Conservation (phyloP, 805 yeast genomes). For the Brettanomyces bruxellensis region DNA sequence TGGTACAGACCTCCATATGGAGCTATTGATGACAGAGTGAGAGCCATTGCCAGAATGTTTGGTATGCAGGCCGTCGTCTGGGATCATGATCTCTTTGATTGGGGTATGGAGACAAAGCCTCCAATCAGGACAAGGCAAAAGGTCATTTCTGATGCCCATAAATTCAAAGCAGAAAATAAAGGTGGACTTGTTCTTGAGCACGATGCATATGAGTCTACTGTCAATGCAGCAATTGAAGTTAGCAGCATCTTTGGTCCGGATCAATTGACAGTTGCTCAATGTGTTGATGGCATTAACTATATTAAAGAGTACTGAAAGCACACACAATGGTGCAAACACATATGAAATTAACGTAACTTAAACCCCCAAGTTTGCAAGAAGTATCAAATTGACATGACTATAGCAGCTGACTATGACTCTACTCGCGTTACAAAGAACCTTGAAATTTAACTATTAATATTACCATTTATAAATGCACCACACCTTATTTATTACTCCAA, state of each 20-base stretch:
- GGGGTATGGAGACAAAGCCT: conserved; percentile 57
- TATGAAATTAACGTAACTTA: background rate
- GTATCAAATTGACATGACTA: too few relatives aligned
- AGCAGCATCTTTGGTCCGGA: conserved; percentile 43
- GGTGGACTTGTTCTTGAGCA: conserved; percentile 80
- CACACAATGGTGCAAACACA: background rate
- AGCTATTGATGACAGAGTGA: conserved; percentile 79
- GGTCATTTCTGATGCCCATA: conserved; percentile 45
- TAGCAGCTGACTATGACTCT: background rate
- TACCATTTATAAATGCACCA: background rate
- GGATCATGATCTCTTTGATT: conserved; percentile 89
- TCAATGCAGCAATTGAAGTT: conserved; percentile 56
- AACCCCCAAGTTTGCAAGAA: background rate
- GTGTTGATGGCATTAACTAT: conserved; percentile 61
- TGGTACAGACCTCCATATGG: conserved; percentile 98
- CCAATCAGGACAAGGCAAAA: conserved; percentile 36
- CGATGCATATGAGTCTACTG: conserved; percentile 63
- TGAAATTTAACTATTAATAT: background rate
- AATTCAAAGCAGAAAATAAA: conserved; percentile 35
- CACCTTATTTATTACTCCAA: conserved; percentile 41
- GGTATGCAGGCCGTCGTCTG: conserved; percentile 85
- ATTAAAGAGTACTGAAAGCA: conserved; percentile 26
- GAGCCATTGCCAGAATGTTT: conserved; percentile 71
- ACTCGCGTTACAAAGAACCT: background rate
- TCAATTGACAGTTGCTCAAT: conserved; percentile 72